A percentile compares a stretch with the other conserved stretches of the same genome.
phyloP scores from a whole-genome alignment of 306 rosid species.

The Echinosophora koreensis region DNA sequence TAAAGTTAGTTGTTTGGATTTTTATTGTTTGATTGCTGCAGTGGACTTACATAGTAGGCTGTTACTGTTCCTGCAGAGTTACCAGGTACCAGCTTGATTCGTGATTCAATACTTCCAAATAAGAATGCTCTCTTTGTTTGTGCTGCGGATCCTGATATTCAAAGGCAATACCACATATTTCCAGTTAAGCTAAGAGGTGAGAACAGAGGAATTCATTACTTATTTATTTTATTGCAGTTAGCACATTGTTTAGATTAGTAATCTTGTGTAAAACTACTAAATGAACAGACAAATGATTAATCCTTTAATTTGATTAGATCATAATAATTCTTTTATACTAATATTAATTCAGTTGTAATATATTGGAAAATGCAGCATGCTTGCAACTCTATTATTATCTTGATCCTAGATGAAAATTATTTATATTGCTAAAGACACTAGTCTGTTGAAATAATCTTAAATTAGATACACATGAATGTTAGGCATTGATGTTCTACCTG shows the following conservation, averaged over 20 bases:
- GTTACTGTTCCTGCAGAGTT: slow-evolving; percentile 89
- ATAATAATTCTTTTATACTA: not conserved
- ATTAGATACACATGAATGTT: not conserved
- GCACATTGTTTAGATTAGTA: not conserved
- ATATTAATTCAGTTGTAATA: slow-evolving; percentile 9
- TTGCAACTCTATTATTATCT: not conserved
- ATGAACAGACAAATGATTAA: not conserved
- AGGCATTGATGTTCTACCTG: slow-evolving; percentile 56
- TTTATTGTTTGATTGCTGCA: not conserved
- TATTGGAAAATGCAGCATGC: slow-evolving; percentile 27
- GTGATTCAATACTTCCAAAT: slow-evolving; percentile 76
- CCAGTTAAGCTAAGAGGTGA: slow-evolving; percentile 5
- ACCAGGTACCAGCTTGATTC: slow-evolving; percentile 72
- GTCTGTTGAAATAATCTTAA: not conserved
- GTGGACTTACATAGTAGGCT: slow-evolving; percentile 77
- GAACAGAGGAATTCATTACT: slow-evolving; percentile 25
- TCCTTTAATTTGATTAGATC: not conserved
- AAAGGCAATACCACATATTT: not conserved
- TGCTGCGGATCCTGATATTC: slow-evolving; percentile 75
- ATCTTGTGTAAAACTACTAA: slow-evolving; percentile 6
- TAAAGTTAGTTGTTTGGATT: not conserved
- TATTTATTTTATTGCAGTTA: not conserved
- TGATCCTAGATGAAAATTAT: not conserved
- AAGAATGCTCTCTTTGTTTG: slow-evolving; percentile 75
- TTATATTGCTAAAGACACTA: not conserved